A percentile compares a stretch with the other conserved stretches of the same genome.
Conservation (phyloP, 202 grass and related monocot genomes). For the Setaria italica region DNA sequence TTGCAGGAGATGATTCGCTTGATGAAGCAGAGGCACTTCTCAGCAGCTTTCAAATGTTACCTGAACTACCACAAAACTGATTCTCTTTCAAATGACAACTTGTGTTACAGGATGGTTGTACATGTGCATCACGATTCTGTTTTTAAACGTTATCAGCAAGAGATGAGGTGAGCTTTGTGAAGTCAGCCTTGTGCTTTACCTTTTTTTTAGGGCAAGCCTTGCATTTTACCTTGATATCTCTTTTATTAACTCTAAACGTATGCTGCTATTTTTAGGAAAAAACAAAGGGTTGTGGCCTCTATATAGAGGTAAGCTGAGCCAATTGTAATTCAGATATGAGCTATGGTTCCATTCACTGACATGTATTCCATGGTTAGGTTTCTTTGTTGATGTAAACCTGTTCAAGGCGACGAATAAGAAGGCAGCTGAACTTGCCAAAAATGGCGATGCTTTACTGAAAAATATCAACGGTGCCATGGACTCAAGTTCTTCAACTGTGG, state of each 20-base stretch:
- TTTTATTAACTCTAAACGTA: constrained; percentile 38
- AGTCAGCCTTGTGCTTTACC: constrained; percentile 29
- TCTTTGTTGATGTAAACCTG: constrained; percentile 95
- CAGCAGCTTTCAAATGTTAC: constrained; percentile 88
- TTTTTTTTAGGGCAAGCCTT: background rate
- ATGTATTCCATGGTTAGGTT: constrained; percentile 65
- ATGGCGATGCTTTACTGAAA: constrained; percentile 67
- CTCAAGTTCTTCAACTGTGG: constrained; percentile 54
- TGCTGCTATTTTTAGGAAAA: constrained; percentile 60
- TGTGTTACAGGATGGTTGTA: constrained; percentile 94
- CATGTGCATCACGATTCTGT: constrained; percentile 86
- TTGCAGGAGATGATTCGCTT: constrained; percentile 89
- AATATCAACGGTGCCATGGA: constrained; percentile 68
- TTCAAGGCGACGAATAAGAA: constrained; percentile 88
- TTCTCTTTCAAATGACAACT: constrained; percentile 72
- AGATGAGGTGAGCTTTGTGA: constrained; percentile 77
- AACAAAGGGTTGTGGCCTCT: constrained; percentile 95
- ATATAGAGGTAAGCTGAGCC: constrained; percentile 82
- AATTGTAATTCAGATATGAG: constrained; percentile 42
- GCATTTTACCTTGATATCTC: constrained; percentile 37
- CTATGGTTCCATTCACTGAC: constrained; percentile 25
- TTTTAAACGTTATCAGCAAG: constrained; percentile 95
- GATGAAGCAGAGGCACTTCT: constrained; percentile 82
- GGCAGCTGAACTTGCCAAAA: constrained; percentile 71
- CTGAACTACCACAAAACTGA: constrained; percentile 86